Conservation (phyloP, 371 early-diverging fungal species). For the Zychaea mexicana region DNA sequence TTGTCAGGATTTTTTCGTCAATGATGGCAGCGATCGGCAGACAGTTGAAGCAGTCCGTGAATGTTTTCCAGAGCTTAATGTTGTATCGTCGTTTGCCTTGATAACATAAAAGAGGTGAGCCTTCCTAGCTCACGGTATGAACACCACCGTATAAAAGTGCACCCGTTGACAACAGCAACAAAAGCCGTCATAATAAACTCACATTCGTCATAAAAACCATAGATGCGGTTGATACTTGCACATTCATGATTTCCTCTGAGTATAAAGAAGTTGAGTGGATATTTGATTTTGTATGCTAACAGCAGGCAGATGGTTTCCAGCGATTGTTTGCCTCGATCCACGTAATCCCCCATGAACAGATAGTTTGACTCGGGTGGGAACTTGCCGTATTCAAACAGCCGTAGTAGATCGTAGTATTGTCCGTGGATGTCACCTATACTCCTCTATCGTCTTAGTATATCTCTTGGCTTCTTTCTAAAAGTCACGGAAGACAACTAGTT, state of each 20-base stretch:
- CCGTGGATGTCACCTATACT: constrained; percentile 95
- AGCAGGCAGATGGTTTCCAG: constrained; percentile 89
- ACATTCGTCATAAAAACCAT: constrained; percentile 99
- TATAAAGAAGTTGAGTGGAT: constrained; percentile 89
- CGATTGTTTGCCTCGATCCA: constrained; percentile 95
- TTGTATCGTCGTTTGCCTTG: constrained; percentile 91
- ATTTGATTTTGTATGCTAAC: constrained; percentile 90
- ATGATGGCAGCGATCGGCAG: constrained; percentile 95
- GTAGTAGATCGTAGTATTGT: constrained; percentile 98
- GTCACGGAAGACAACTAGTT: no score
- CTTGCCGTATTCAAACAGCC: constrained; percentile 97
- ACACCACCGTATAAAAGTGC: not conserved
- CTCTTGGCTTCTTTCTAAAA: not conserved
- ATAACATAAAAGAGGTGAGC: not conserved
- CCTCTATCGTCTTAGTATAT: not conserved
- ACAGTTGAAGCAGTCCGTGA: constrained; percentile 94
- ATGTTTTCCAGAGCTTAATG: constrained; percentile 93
- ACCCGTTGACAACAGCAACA: not conserved
- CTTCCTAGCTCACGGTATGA: not conserved
- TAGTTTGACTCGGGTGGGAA: constrained; percentile 87
- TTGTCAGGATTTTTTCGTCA: constrained; percentile 96
- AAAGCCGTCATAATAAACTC: constrained; percentile 27
- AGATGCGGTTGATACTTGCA: constrained; percentile 92
- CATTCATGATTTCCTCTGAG: constrained; percentile 99
- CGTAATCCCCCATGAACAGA: constrained; percentile 97